Evolutionary conservation across 345 rosid species (phyloP), one percentile per base, ranked within the genome.

Genomic region (Abelmoschus esculentus): DNA sequence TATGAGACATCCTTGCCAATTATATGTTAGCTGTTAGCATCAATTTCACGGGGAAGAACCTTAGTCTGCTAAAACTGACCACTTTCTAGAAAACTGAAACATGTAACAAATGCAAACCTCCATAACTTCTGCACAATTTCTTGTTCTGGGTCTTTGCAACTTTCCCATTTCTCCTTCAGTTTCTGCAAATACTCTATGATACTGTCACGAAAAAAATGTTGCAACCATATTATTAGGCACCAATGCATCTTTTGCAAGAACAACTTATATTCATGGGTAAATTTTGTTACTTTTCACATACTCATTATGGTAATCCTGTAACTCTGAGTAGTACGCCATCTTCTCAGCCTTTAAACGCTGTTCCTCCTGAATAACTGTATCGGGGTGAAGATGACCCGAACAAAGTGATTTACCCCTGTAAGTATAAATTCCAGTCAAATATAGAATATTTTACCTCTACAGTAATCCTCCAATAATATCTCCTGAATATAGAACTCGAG

Each of bases 391-490:
- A 17, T 53, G 56, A 53, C 56, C 56, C 26, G 56, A 53, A 53
- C 56, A 53, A 53, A 53, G 56, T 53, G 56, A 53, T 53, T 10
- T 17, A 53, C 56, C 26, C 56, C 56, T 53, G 56, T 53, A 53
- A 2, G 56, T 7, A 53, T 53, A 53, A 53, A 53, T 53, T 53
- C 56, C 56, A 53, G 56, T 53, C 56, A 53, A 17, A 17, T 53
- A 17, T 53, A 53, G 56, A 19, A 53, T 8, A 53, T 53, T 53
- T 17, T 2, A 53, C 17, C 56, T 53, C 56, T 7, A 53, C 6
- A 53, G 17, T 53, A 7, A 61, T 67, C 61, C 26, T 54, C 59
- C 19, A 66, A 61, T 67, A 49, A 42, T 42, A 44, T 64, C 50
- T 62, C 49, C 67, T 1, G 66, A 36, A 66, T 12, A 18, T 12